Percentiles rank a stretch among this genome's conserved stretches.
Conservation (phyloP, 2,329 filamentous ascomycete species). For the Fusarium albosuccineum region DNA sequence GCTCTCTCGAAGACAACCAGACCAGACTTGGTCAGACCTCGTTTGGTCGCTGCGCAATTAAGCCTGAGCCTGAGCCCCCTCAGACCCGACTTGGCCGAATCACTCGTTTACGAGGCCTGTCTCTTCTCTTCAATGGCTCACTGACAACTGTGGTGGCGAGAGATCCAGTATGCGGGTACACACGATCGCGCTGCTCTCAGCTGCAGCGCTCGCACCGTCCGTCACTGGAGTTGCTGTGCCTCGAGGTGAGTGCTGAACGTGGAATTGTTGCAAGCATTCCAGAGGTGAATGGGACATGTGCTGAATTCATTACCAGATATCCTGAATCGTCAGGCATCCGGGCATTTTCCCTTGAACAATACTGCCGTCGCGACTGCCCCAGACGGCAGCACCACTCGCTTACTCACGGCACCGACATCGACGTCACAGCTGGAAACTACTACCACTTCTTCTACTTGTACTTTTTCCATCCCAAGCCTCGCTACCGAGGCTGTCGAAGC, state of each 20-base stretch:
- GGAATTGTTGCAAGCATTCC: not conserved
- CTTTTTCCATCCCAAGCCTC: not conserved
- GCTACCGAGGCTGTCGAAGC: not conserved
- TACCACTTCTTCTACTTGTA: not conserved
- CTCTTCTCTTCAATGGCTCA: conserved; percentile 22
- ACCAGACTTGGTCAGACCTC: conserved; percentile 3
- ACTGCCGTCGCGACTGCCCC: conserved; percentile 25
- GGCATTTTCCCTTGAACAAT: conserved; percentile 34
- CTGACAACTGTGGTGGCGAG: conserved; percentile 11
- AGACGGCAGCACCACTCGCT: conserved; percentile 28
- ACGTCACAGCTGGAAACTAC: not conserved
- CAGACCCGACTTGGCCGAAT: conserved; percentile 27
- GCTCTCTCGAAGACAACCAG: conserved; percentile 14
- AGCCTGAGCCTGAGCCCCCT: conserved; percentile 12
- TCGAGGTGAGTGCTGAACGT: conserved; percentile 30
- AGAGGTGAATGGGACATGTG: not conserved
- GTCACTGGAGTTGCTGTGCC: conserved; percentile 30
- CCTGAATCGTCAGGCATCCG: conserved; percentile 14
- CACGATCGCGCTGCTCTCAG: conserved; percentile 31
- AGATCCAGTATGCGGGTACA: conserved; percentile 39
- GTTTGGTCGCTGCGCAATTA: conserved; percentile 10
- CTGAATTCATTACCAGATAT: conserved; percentile 24
- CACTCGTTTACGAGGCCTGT: conserved; percentile 33
- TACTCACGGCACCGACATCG: conserved; percentile 17
- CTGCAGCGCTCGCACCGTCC: conserved; percentile 32